Percentiles rank a stretch among this genome's conserved stretches.
Conservation (phyloP, 129 eudicot species). For the Gnaphalium uliginosum region DNA sequence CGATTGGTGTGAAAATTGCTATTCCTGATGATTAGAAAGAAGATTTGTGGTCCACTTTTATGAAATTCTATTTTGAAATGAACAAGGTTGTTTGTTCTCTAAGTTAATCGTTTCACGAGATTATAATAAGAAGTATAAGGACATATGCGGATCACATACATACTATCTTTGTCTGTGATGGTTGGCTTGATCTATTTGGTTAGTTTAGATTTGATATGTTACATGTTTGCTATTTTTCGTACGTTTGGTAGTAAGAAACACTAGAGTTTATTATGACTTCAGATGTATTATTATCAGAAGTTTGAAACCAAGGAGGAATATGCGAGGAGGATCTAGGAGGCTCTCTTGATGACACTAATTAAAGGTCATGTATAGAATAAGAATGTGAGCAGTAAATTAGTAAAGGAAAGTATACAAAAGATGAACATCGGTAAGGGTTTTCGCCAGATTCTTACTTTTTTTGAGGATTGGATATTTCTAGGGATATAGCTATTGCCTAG, state of each 20-base stretch:
- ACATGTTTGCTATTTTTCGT: not conserved
- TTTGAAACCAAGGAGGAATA: not conserved
- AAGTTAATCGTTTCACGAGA: slow-evolving; percentile 4
- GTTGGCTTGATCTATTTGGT: not conserved
- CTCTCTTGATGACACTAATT: not conserved
- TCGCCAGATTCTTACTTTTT: not conserved
- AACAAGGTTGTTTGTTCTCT: not conserved
- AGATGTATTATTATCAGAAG: not conserved
- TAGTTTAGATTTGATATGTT: slow-evolving; percentile 6
- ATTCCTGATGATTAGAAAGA: no score
- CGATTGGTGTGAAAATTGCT: no score
- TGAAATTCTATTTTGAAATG: no score
- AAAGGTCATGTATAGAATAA: not conserved
- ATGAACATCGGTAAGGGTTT: not conserved
- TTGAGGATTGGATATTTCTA: not conserved
- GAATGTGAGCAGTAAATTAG: not conserved
- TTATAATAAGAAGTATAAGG: not conserved
- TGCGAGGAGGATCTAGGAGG: not conserved
- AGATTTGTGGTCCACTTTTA: no score
- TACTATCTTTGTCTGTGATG: not conserved
- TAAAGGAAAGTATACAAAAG: not conserved
- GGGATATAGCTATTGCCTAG: not conserved
- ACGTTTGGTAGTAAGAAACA: slow-evolving; percentile 11
- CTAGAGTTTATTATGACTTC: not conserved
- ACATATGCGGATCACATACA: not conserved